phyloP scores from a whole-genome alignment of 805 yeast species.

The Lipomyces yamanashiensis region DNA sequence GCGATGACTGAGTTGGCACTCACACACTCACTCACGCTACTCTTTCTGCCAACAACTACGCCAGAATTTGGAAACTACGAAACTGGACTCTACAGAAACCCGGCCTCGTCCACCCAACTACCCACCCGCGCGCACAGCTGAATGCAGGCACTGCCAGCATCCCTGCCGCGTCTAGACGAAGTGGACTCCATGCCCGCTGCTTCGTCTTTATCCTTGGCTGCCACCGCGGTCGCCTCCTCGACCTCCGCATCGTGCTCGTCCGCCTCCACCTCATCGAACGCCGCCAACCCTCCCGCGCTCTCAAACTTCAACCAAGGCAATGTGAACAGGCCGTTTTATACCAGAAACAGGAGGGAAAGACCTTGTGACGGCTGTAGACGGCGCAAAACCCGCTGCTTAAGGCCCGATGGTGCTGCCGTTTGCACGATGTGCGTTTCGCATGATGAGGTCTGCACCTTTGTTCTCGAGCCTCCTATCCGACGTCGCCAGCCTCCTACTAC shows the following conservation, averaged over 20 bases:
- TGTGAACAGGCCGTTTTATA: slow-evolving; percentile 35
- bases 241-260: not conserved
- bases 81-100: not conserved
- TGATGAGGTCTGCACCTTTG: slow-evolving; percentile 43
- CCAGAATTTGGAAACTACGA: not conserved
- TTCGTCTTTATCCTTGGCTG: not conserved
- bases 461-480: slow-evolving; percentile 40
- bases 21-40: not conserved
- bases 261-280: not conserved
- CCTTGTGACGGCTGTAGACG: slow-evolving; percentile 50
- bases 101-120: not conserved
- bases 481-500: slow-evolving; percentile 20
- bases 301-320: not conserved
- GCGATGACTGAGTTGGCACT: not conserved
- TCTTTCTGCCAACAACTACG: too few species aligned
- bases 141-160: slow-evolving; percentile 8
- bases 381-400: slow-evolving; percentile 47
- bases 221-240: not conserved
- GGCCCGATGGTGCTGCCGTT: slow-evolving; percentile 36
- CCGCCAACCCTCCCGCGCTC: slow-evolving; percentile 5
- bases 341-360: slow-evolving; percentile 41
- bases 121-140: not conserved
- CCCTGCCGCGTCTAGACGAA: not conserved
- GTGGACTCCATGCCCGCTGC: not conserved
- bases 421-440: slow-evolving; percentile 46